phyloP scores from a whole-genome alignment of 495 filamentous ascomycete species.

The Margaritispora aquatica region DNA sequence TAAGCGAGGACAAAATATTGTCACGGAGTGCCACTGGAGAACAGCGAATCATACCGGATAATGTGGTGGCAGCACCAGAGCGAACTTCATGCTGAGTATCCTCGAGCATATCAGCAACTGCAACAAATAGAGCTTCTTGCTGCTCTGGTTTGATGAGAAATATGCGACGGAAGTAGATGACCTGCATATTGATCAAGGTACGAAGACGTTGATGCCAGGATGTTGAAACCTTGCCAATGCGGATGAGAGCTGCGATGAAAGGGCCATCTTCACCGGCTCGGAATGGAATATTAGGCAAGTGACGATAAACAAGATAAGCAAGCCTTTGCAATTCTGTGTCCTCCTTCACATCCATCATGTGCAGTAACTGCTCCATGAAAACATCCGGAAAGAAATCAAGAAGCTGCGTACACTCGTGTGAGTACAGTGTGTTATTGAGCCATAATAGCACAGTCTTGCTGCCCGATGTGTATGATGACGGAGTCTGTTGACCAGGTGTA shows the following conservation, averaged over 20 bases:
- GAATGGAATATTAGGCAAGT: constrained; percentile 94
- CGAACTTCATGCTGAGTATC: constrained; percentile 93
- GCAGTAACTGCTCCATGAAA: constrained; percentile 84
- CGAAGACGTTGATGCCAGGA: constrained; percentile 97
- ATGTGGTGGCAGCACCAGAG: constrained; percentile 80
- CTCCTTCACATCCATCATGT: constrained; percentile 99
- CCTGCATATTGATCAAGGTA: constrained; percentile 98
- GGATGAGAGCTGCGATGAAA: constrained; percentile 81
- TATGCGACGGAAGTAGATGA: constrained; percentile 94
- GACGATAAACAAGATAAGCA: constrained; percentile 95
- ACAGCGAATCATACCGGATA: constrained; percentile 97
- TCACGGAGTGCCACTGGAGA: constrained; percentile 79
- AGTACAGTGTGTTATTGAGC: constrained; percentile 87
- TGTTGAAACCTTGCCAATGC: constrained; percentile 76
- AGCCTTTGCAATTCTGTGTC: constrained; percentile 92
- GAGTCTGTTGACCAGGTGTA: constrained; percentile 82
- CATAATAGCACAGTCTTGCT: constrained; percentile 94
- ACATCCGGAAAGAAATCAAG: constrained; percentile 84
- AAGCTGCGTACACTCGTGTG: constrained; percentile 87
- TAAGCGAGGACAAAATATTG: constrained; percentile 66
- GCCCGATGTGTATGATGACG: constrained; percentile 89
- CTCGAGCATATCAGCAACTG: constrained; percentile 88
- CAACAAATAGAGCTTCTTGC: constrained; percentile 76
- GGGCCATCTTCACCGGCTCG: constrained; percentile 73
- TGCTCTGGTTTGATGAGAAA: constrained; percentile 80